Evolutionary conservation across 75 land plant species (phyloP).

Genomic region (Pinus tabuliformis): DNA sequence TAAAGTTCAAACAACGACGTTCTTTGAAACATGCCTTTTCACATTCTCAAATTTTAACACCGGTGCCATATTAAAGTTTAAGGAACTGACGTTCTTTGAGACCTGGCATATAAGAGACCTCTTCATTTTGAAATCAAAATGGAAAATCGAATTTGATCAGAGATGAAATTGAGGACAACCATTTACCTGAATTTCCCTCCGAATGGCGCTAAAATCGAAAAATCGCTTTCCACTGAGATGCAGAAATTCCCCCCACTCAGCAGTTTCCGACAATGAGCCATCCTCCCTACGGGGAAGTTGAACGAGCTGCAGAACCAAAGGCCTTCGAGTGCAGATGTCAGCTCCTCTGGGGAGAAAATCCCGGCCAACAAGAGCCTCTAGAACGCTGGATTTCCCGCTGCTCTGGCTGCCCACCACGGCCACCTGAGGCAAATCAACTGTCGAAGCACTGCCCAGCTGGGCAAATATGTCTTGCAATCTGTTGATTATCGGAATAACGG

Average conservation of each 20-base stretch:
- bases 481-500: slow-evolving; percentile 89
- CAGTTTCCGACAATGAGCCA: too few species aligned
- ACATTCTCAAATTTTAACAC: too few species aligned
- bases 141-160: too few species aligned
- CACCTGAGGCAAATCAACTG: slow-evolving; percentile 89
- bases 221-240: slow-evolving; percentile 67
- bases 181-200: slow-evolving; percentile 79
- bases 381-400: slow-evolving; percentile 94
- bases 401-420: slow-evolving; percentile 96
- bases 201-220: slow-evolving; percentile 65
- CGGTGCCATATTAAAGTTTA: too few species aligned
- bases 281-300: slow-evolving; percentile 26
- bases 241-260: slow-evolving; percentile 86
- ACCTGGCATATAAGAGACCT: too few species aligned
- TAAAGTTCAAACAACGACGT: too few species aligned
- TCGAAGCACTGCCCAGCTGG: slow-evolving; percentile 68
- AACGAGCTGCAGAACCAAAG: slow-evolving; percentile 80
- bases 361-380: slow-evolving; percentile 85
- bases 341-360: slow-evolving; percentile 81
- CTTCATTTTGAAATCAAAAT: too few species aligned
- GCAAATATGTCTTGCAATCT: slow-evolving; percentile 89
- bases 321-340: slow-evolving; percentile 83
- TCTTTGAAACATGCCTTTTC: too few species aligned
- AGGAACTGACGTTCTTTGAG: too few species aligned
- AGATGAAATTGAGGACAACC: too few species aligned